A percentile compares a stretch with the other conserved stretches of the same genome.
phyloP scores from a whole-genome alignment of 192 early-diverging fungal genomes.

The Backusella westeae region DNA sequence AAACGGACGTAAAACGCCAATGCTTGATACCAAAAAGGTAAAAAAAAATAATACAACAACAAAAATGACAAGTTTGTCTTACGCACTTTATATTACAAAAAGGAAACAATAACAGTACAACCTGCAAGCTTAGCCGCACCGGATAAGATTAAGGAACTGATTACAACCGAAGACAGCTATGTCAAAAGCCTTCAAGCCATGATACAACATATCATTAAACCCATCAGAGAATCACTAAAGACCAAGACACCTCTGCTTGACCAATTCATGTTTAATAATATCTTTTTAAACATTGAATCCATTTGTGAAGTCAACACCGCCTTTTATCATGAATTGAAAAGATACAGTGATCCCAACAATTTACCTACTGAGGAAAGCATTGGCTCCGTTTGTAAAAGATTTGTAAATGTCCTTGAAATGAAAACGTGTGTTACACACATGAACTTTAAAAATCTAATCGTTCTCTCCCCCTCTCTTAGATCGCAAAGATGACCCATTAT shows the following conservation, averaged over 20 bases:
- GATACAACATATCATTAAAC: neutral
- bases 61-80: slow-evolving; percentile 5
- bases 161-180: neutral
- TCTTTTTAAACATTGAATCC: slow-evolving; percentile 55
- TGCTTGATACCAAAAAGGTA: neutral
- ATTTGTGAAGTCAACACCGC: slow-evolving; percentile 49
- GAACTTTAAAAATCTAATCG: neutral
- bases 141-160: neutral
- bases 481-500: neutral
- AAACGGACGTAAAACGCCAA: neutral
- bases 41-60: neutral
- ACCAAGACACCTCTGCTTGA: slow-evolving; percentile 38
- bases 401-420: slow-evolving; percentile 10
- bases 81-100: neutral
- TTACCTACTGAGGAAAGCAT: neutral
- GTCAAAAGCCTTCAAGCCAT: neutral
- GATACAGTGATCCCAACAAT: neutral
- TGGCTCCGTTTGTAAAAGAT: neutral
- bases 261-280: slow-evolving; percentile 46
- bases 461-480: neutral
- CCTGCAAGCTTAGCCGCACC: neutral
- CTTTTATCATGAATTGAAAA: slow-evolving; percentile 38
- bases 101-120: neutral
- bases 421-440: neutral
- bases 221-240: neutral